phyloP scores from a whole-genome alignment of 129 eudicot species.

The Escallonia herrerae region DNA sequence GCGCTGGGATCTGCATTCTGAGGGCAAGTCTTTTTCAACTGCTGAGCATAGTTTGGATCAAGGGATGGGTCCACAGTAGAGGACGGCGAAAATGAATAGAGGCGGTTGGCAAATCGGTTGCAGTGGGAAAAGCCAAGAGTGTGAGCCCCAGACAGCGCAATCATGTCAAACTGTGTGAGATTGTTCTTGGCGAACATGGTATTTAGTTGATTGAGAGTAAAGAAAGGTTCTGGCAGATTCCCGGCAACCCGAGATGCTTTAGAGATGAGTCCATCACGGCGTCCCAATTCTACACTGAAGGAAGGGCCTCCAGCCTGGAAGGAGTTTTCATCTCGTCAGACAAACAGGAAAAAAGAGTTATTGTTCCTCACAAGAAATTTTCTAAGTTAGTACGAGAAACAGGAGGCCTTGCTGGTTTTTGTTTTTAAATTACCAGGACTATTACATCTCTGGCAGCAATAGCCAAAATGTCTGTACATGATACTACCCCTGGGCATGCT shows the following conservation, averaged over 20 bases:
- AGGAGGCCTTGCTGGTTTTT: background rate
- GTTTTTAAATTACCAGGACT: constrained; percentile 31
- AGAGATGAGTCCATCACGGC: constrained; percentile 75
- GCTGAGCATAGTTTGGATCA: constrained; percentile 52
- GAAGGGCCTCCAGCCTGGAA: constrained; percentile 75
- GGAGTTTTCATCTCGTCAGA: background rate
- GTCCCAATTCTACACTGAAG: constrained; percentile 59
- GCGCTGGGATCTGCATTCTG: constrained; percentile 40
- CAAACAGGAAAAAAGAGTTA: background rate
- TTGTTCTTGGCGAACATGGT: constrained; percentile 46
- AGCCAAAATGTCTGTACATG: constrained; percentile 80
- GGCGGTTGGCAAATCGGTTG: constrained; percentile 50
- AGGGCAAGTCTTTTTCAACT: constrained; percentile 51
- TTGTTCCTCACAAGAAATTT: background rate
- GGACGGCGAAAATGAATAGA: constrained; percentile 53
- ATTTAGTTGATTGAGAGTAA: constrained; percentile 41
- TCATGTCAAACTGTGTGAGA: constrained; percentile 58
- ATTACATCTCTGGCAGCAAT: constrained; percentile 72
- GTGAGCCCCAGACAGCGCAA: constrained; percentile 83
- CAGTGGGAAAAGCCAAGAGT: constrained; percentile 80
- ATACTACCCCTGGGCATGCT: constrained; percentile 74
- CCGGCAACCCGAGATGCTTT: constrained; percentile 61
- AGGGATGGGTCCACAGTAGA: constrained; percentile 54
- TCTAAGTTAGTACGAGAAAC: too few species aligned
- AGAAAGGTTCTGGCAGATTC: constrained; percentile 56